Conservation (phyloP, 306 rosid species). For the Psophocarpus tetragonolobus region DNA sequence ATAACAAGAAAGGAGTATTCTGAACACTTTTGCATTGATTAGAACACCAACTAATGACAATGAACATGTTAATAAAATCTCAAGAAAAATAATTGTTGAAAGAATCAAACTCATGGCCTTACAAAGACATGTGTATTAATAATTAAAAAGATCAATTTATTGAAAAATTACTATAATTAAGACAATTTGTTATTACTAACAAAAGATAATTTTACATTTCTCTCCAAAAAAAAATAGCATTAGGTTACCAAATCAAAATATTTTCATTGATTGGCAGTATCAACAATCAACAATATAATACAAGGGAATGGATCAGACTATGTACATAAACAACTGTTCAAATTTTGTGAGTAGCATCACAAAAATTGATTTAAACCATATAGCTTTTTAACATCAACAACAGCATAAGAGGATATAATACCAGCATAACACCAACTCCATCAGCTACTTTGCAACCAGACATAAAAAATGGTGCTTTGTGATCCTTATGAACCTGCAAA, state of each 20-base stretch:
- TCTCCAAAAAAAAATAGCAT: neutral
- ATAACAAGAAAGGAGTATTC: conserved; percentile 7
- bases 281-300: neutral
- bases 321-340: neutral
- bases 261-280: conserved; percentile 4
- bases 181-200: neutral
- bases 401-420: conserved; percentile 38
- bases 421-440: conserved; percentile 97
- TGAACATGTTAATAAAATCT: conserved; percentile 7
- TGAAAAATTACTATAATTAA: neutral
- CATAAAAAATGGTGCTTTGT: conserved; percentile 86
- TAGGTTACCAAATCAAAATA: conserved; percentile 11
- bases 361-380: conserved; percentile 9
- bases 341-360: conserved; percentile 4
- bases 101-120: conserved; percentile 18
- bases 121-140: conserved; percentile 14
- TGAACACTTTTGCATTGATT: conserved; percentile 15
- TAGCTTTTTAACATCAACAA: neutral
- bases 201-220: neutral
- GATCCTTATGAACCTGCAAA: conserved; percentile 85
- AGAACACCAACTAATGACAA: neutral
- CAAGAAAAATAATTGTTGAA: neutral
- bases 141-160: neutral
- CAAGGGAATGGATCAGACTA: neutral
- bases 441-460: conserved; percentile 99